A percentile compares a stretch with the other conserved stretches of the same genome.
Conservation (phyloP, 352 stramenopile genomes). For the Aphanomyces euteiches region DNA sequence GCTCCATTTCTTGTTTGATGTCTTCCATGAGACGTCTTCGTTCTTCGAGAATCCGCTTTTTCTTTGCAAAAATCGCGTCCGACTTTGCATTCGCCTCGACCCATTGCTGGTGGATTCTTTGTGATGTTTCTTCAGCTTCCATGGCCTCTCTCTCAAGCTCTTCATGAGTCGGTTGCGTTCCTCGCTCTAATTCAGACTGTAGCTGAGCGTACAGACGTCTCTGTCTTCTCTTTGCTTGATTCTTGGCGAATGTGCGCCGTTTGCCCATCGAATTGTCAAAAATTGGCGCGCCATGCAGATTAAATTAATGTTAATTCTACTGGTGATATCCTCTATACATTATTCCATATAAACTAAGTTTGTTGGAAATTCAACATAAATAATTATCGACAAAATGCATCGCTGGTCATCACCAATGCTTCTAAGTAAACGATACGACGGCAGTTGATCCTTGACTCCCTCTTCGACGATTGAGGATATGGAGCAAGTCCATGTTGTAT, state of each 20-base stretch:
- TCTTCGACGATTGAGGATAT: no score
- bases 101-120: constrained; percentile 60
- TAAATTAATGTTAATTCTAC: not conserved
- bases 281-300: not conserved
- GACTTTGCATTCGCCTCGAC: constrained; percentile 40
- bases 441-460: not conserved
- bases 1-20: constrained; percentile 47
- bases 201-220: constrained; percentile 60
- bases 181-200: constrained; percentile 44
- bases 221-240: constrained; percentile 68
- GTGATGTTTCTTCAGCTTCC: constrained; percentile 52
- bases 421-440: not conserved
- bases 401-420: not conserved
- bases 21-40: constrained; percentile 46
- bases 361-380: not conserved
- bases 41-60: constrained; percentile 48
- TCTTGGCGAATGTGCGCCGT: constrained; percentile 64
- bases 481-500: no score
- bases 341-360: not conserved
- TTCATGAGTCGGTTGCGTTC: constrained; percentile 32
- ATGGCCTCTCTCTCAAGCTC: constrained; percentile 47
- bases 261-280: constrained; percentile 42
- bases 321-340: not conserved
- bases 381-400: no score
- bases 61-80: constrained; percentile 43